phyloP scores from a whole-genome alignment of 139 green algal species.

The Dunaliella primolecta region DNA sequence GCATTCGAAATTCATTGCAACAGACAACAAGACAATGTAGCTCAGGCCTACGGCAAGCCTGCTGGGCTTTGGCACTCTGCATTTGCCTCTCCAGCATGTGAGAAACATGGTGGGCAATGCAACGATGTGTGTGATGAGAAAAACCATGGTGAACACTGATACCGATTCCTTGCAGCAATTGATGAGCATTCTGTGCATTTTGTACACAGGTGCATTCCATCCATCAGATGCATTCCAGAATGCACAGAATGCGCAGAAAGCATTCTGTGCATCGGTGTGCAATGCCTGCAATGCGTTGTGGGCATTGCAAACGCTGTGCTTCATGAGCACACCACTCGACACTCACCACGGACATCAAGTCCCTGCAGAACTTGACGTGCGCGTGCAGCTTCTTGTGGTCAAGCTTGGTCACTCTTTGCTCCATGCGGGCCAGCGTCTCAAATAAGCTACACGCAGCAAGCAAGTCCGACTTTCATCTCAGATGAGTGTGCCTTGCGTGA shows the following conservation, averaged over 20 bases:
- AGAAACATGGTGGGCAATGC: neutral
- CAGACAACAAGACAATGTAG: neutral
- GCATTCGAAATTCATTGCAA: neutral
- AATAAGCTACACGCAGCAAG: constrained; percentile 14
- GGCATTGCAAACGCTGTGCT: too few relatives aligned
- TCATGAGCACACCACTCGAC: too few relatives aligned
- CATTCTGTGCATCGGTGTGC: too few relatives aligned
- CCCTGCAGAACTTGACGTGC: constrained; percentile 64
- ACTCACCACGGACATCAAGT: too few relatives aligned
- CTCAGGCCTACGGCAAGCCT: neutral
- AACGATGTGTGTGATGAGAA: neutral
- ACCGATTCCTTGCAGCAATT: constrained; percentile 1
- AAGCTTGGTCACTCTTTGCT: constrained; percentile 33
- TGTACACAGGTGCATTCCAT: too few relatives aligned
- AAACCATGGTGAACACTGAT: neutral
- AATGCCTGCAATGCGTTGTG: too few relatives aligned
- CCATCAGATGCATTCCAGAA: too few relatives aligned
- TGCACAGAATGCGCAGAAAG: too few relatives aligned
- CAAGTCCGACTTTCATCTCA: neutral
- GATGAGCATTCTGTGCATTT: too few relatives aligned
- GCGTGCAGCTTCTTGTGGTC: constrained; percentile 46
- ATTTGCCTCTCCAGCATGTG: neutral
- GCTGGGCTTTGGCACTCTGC: neutral
- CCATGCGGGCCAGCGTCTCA: constrained; percentile 32
- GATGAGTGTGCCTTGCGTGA: neutral